Evolutionary conservation across 768 basidiomycete species (phyloP).

Genomic region (Cystobasidium onofrii): DNA sequence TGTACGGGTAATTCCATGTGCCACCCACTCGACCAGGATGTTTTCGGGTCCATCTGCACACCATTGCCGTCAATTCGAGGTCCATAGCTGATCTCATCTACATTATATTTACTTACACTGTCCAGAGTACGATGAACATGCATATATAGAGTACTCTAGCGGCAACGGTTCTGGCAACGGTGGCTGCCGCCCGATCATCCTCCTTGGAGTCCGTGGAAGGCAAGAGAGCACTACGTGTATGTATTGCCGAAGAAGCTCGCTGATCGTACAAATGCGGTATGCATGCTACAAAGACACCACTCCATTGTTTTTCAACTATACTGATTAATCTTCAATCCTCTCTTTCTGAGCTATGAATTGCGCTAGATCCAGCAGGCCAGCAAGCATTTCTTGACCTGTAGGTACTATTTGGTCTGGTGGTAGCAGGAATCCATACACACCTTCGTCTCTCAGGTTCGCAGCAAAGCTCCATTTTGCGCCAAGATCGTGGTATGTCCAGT

Average conservation of each 20-base stretch:
- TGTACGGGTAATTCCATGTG: background rate
- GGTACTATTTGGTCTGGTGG: slow-evolving; percentile 66
- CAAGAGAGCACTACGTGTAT: background rate
- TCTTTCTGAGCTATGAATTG: slow-evolving; percentile 52
- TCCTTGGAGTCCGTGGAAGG: background rate
- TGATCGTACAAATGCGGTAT: background rate
- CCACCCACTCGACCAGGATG: slow-evolving; percentile 18
- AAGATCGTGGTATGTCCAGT: slow-evolving; percentile 57
- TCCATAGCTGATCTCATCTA: background rate
- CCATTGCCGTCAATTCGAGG: background rate
- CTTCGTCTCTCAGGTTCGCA: slow-evolving; percentile 61
- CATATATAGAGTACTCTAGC: slow-evolving; percentile 28
- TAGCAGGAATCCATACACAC: slow-evolving; percentile 63
- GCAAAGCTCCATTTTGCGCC: slow-evolving; percentile 60
- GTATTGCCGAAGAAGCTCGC: background rate
- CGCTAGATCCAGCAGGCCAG: slow-evolving; percentile 60
- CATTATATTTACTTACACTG: background rate
- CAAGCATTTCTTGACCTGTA: slow-evolving; percentile 66
- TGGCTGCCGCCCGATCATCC: slow-evolving; percentile 3
- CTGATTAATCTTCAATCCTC: slow-evolving; percentile 14
- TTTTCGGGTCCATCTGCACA: slow-evolving; percentile 26
- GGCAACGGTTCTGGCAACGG: slow-evolving; percentile 49
- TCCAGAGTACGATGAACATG: slow-evolving; percentile 30
- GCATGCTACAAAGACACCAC: background rate
- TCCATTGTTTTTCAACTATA: background rate